phyloP scores from a whole-genome alignment of 768 basidiomycete genomes.

The Tylopilus cervinicoccineus region DNA sequence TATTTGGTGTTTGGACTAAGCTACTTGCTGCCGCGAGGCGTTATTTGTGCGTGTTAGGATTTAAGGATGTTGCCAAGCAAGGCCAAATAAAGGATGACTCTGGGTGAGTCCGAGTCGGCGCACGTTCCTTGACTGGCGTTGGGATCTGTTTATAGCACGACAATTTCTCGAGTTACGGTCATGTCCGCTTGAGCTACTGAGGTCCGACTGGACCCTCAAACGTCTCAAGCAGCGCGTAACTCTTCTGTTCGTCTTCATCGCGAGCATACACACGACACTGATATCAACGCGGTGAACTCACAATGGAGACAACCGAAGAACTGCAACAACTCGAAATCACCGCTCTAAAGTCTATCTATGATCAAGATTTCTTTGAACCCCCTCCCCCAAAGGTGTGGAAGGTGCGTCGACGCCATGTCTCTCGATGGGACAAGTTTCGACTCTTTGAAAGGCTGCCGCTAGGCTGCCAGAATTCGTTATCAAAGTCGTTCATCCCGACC shows the following conservation, averaged over 20 bases:
- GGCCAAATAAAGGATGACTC: constrained; percentile 16
- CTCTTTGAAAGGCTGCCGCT: constrained; percentile 50
- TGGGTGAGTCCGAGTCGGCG: constrained; percentile 12
- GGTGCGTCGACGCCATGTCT: constrained; percentile 36
- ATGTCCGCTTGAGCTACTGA: constrained; percentile 77
- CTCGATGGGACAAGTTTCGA: constrained; percentile 1
- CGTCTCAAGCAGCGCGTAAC: constrained; percentile 48
- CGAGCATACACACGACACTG: constrained; percentile 6
- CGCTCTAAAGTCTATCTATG: constrained; percentile 77
- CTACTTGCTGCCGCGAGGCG: background rate
- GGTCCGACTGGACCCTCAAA: constrained; percentile 61
- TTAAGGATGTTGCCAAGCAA: constrained; percentile 10
- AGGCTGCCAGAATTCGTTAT: constrained; percentile 76
- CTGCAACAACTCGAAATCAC: constrained; percentile 68
- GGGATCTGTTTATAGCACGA: constrained; percentile 9
- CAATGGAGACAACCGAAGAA: constrained; percentile 74
- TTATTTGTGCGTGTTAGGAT: constrained; percentile 22
- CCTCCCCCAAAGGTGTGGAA: constrained; percentile 84
- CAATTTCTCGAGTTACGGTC: constrained; percentile 19
- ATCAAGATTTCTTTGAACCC: constrained; percentile 67
- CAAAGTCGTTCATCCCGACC: constrained; percentile 62
- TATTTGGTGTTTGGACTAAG: too few relatives aligned
- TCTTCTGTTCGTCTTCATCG: constrained; percentile 23
- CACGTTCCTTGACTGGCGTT: background rate
- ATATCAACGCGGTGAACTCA: constrained; percentile 9